Percentiles rank a stretch among this genome's conserved stretches.
These are phyloP conservation scores for Neofusicoccum kwambonambiense DNA, from an alignment of 2,329 filamentous ascomycete species.

Conservation along the genomic window DNA sequence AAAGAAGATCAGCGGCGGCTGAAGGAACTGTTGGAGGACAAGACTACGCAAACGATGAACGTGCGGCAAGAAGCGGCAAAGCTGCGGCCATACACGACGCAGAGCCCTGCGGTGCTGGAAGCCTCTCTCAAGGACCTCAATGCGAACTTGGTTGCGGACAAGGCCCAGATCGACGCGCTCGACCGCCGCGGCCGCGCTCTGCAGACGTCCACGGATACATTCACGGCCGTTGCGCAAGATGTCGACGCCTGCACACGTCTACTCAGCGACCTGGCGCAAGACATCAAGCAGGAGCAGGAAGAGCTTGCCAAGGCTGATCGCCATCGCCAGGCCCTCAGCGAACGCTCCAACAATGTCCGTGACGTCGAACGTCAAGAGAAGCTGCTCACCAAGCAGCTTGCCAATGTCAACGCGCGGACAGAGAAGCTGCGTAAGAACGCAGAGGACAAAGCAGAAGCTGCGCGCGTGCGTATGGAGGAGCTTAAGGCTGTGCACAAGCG, in stretches of 20 bases:
- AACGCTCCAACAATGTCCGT: slow-evolving; percentile 82
- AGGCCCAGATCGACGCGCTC: slow-evolving; percentile 79
- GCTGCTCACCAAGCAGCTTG: slow-evolving; percentile 77
- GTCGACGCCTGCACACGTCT: slow-evolving; percentile 86
- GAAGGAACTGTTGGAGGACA: slow-evolving; percentile 69
- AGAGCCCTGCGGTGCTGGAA: slow-evolving; percentile 82
- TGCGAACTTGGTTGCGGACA: slow-evolving; percentile 74
- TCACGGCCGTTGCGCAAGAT: slow-evolving; percentile 78
- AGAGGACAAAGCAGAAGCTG: slow-evolving; percentile 74
- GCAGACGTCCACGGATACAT: slow-evolving; percentile 89
- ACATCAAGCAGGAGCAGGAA: slow-evolving; percentile 87
- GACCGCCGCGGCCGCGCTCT: slow-evolving; percentile 85
- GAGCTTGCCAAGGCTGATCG: slow-evolving; percentile 76
- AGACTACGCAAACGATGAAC: slow-evolving; percentile 66
- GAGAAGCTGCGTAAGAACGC: slow-evolving; percentile 79
- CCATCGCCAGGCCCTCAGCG: slow-evolving; percentile 83
- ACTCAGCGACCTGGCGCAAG: slow-evolving; percentile 80
- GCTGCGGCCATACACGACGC: slow-evolving; percentile 84
- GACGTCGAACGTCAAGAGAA: slow-evolving; percentile 89
- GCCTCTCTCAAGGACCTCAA: slow-evolving; percentile 77
- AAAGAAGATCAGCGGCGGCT: slow-evolving; percentile 77
- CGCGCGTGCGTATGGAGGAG: slow-evolving; percentile 88
- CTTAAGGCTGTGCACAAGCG: slow-evolving; percentile 75
- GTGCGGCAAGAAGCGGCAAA: slow-evolving; percentile 84
- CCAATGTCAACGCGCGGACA: slow-evolving; percentile 83